phyloP scores from a whole-genome alignment of 2,329 filamentous ascomycete genomes.

The Trichoderma lentiforme region DNA sequence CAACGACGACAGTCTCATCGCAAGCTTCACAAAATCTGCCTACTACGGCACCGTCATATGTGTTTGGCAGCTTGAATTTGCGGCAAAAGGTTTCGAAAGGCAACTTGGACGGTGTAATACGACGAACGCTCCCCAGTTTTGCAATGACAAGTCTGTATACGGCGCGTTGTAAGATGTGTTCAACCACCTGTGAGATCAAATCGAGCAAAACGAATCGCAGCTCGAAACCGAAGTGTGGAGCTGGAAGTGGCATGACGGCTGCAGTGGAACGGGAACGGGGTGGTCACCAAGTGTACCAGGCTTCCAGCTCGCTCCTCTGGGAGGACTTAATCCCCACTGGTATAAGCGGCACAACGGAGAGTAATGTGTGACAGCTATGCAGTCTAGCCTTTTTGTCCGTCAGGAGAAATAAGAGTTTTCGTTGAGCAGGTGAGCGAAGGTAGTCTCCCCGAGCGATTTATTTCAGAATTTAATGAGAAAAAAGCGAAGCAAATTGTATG shows the following conservation, averaged over 20 bases:
- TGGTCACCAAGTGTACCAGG: neutral
- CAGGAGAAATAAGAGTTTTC: neutral
- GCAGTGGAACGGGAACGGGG: neutral
- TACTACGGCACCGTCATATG: slow-evolving; percentile 64
- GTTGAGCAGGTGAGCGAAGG: neutral
- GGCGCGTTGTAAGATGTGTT: slow-evolving; percentile 50
- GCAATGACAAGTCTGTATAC: slow-evolving; percentile 41
- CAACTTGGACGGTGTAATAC: slow-evolving; percentile 53
- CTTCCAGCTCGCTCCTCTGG: slow-evolving; percentile 25
- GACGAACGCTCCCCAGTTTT: slow-evolving; percentile 45
- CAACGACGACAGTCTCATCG: slow-evolving; percentile 42
- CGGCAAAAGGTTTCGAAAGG: slow-evolving; percentile 56
- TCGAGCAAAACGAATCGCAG: slow-evolving; percentile 50
- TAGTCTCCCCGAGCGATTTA: neutral
- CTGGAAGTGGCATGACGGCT: slow-evolving; percentile 46
- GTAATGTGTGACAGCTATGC: slow-evolving; percentile 19
- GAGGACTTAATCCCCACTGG: slow-evolving; percentile 21
- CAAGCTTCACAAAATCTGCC: slow-evolving; percentile 53
- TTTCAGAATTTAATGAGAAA: no score
- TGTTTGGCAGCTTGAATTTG: slow-evolving; percentile 64
- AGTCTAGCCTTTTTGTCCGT: slow-evolving; percentile 20
- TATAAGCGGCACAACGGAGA: slow-evolving; percentile 17
- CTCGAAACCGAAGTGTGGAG: slow-evolving; percentile 61
- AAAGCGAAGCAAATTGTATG: no score
- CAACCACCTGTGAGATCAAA: slow-evolving; percentile 58